Base-by-base conservation (phyloP, 345 rosid genomes). In the Turritis glabra region DNA sequence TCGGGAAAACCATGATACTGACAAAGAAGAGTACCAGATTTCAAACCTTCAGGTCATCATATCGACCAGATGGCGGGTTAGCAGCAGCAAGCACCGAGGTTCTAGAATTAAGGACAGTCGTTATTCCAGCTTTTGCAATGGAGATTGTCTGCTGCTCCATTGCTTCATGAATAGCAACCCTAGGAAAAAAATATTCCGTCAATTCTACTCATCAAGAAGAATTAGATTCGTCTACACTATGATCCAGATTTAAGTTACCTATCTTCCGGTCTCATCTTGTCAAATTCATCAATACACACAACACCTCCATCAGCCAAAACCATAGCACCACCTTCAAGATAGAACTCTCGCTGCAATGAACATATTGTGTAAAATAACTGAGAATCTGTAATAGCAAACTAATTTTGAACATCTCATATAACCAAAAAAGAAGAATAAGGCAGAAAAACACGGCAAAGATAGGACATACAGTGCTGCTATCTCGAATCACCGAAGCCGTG, bases 321-420 rank as follows among this genome's bases (percentile, higher is more conserved):
- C 97, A 95, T 95, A 70, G 97, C 99, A 75, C 99, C 99, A 40
- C 97, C 99, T 86, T 92, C 99, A 41, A 94, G 97, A 80, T 95
- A 95, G 83, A 95, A 95, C 80, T 95, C 99, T 6, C 96, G 89
- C 99, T 90, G 85, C 77, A 63, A 73, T 33, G n/a, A 30, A 71
- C 25, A 74, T 3, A 25, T 69, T 46, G 46, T 38, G 41, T 15
- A 59, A 58, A 74, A 33, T 52, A 9, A 35, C 67, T 82, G 72
- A 82, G 8, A 11, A 5, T 29, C 25, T 41, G 30, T 52, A 7
- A 38, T 7, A 25, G n/a, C 7, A 46, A 65, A 37, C 50, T 69
- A 44, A 35, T 46, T 32, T n/a, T 17, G 48, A 32, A 44, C 17
- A 65, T 30, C 14, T 32, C 18, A 63, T 21, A 63, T 44, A 62